Percentiles rank a stretch among this genome's conserved stretches.
These are phyloP conservation scores for Phialophora verrucosa DNA, from an alignment of 2,329 filamentous ascomycete genomes.

Conservation along the genomic window DNA sequence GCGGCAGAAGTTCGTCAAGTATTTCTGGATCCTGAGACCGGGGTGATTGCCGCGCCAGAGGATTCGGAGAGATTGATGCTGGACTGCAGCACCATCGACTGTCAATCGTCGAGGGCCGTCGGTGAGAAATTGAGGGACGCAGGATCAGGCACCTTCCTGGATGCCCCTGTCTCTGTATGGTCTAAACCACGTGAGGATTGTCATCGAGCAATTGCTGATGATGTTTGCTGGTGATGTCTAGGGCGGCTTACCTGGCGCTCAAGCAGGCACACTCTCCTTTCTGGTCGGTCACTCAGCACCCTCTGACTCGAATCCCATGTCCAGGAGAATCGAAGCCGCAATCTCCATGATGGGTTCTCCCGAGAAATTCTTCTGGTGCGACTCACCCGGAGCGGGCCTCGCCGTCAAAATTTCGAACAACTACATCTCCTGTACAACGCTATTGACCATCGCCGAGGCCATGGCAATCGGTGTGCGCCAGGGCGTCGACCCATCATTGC, in stretches of 20 bases:
- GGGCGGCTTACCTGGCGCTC: slow-evolving; percentile 10
- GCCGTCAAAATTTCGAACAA: slow-evolving; percentile 18
- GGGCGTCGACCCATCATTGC: slow-evolving; percentile 8
- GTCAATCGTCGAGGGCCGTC: slow-evolving; percentile 5
- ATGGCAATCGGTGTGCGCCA: slow-evolving; percentile 8
- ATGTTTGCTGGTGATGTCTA: neutral
- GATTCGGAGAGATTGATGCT: slow-evolving; percentile 9
- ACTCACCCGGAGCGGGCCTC: slow-evolving; percentile 10
- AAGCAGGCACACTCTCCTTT: slow-evolving; percentile 17
- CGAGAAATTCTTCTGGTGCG: slow-evolving; percentile 18
- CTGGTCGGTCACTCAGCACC: neutral
- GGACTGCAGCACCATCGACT: slow-evolving; percentile 21
- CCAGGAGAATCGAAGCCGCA: slow-evolving; percentile 1
- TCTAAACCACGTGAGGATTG: neutral
- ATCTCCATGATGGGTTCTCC: slow-evolving; percentile 19
- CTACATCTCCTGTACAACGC: slow-evolving; percentile 8
- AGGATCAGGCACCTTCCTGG: slow-evolving; percentile 9
- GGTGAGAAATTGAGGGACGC: slow-evolving; percentile 5
- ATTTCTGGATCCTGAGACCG: slow-evolving; percentile 13
- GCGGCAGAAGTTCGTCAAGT: slow-evolving; percentile 12
- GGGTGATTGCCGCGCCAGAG: slow-evolving; percentile 13
- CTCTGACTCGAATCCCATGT: neutral
- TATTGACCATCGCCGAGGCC: slow-evolving; percentile 1
- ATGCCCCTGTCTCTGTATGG: slow-evolving; percentile 18
- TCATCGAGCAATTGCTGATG: neutral